Evolutionary conservation across 164 flowering plant genomes (phyloP), one percentile per base, ranked within the genome.

Genomic region (Brasenia schreberi): DNA sequence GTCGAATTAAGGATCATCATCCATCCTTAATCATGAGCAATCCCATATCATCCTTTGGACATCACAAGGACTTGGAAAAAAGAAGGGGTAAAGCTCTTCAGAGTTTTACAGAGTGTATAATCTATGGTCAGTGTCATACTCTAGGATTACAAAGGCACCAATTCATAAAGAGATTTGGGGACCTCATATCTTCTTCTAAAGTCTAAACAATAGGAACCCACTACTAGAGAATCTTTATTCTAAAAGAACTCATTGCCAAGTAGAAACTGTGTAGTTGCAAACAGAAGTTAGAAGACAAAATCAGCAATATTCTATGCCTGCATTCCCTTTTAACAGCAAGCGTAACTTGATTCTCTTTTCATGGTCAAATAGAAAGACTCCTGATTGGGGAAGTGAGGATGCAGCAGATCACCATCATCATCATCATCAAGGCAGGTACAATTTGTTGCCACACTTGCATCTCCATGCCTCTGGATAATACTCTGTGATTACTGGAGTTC

Each of bases 381-480:
- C 39, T 33, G 39, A 33, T 33, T 33, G 39, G 39, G 39, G 39
- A 33, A 33, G 39, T 33, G 39, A 33, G 39, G 39, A 33, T 1
- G 39, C 39, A 33, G 39, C 39, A 33, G 39, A 33, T 33, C 39
- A 33, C 39, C 39, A 33, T 33, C 39, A 33, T 33, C 39, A 23
- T 23, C 27, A 33, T 33, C 39, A 0, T 61, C 70, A 87, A 23
- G 93, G 93, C 88, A 85, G 84, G 79, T 75, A 85, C 67, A 83
- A 66, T 75, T 75, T 86, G 77, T 84, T 83, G 56, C 94, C 87
- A 70, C 94, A 88, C 63, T 86, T 88, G 85, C 94, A 88, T 62
- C 94, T 78, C 92, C 92, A 87, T 0, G 88, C 89, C 63, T 87
- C 89, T 0, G 92, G 92, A 73, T 85, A 88, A 64, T 85, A 88